Evolutionary conservation across 177 flowering plant genomes (phyloP), one percentile per base, ranked within the genome.

Genomic region (Vitis hybrid): DNA sequence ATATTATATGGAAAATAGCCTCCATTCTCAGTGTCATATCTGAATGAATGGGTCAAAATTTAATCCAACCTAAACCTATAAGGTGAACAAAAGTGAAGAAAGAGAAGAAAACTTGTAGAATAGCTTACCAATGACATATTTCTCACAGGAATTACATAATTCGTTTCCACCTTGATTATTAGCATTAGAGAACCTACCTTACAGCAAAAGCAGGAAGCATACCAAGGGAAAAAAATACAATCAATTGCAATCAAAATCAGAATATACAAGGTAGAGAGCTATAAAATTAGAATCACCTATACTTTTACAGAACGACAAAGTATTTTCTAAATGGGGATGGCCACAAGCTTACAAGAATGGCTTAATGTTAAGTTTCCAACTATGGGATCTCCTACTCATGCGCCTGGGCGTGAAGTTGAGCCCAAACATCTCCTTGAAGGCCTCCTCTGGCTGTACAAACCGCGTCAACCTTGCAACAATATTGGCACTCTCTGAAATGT

Each of bases 361-460:
- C 47, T 59, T 66, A 55, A 73, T 28, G 47, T 64, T 79, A 44
- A 64, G 74, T 55, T 53, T 77, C 81, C 81, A 78, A 12, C 71
- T 28, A 55, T 47, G 17, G 12, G 65, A 74, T 56, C 61, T 76
- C 66, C 71, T 68, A 19, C 65, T n/a, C 3, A 61, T 7, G 14
- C 31, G 64, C 14, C 33, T 60, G 14, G 85, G 83, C 5, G 82
- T 54, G 62, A 87, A 79, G 74, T 76, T 83, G 33, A 87, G 89
- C 15, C 89, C 88, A 68, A 87, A 89, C 90, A 89, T 86, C 78
- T 91, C 92, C 80, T 82, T 89, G 70, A 71, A 80, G 22, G 84
- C 85, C 62, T 82, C 68, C 52, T 80, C 88, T 68, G 83, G 81
- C 67, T 81, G 79, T 9, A 63, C 59, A 61, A 74, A 71, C 24